Evolutionary conservation across 345 rosid genomes (phyloP).

Genomic region (Kandelia obovata): DNA sequence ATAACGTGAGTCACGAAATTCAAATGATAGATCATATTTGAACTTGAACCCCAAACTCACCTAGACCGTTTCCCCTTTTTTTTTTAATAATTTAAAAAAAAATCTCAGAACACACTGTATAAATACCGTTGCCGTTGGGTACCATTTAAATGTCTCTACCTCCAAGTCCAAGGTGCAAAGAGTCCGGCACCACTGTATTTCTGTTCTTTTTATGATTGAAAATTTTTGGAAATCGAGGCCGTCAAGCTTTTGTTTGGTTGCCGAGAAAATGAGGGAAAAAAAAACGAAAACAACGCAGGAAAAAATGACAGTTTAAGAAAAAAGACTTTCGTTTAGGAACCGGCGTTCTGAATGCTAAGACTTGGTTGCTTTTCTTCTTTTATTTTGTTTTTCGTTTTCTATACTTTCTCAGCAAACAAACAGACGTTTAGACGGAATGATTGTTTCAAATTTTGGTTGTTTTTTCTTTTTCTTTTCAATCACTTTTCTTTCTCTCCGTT

Average conservation of each 20-base stretch:
- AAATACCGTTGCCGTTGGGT: too few relatives aligned
- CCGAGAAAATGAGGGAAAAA: background rate
- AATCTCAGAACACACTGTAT: too few relatives aligned
- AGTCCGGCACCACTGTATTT: background rate
- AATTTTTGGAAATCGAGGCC: too few relatives aligned
- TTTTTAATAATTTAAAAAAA: too few relatives aligned
- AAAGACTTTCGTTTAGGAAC: background rate
- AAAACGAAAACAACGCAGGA: background rate
- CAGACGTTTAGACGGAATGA: background rate
- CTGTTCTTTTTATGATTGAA: background rate
- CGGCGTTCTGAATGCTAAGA: background rate
- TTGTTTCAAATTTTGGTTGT: too few relatives aligned
- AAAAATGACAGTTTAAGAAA: too few relatives aligned
- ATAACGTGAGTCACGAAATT: too few relatives aligned
- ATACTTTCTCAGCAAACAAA: constrained; percentile 13
- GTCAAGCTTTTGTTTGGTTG: background rate
- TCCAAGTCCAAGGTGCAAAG: background rate
- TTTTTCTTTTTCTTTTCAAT: background rate
- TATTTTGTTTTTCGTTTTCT: background rate
- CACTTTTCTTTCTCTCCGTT: background rate
- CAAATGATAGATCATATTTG: too few relatives aligned
- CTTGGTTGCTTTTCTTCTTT: background rate
- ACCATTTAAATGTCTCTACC: background rate
- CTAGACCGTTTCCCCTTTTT: too few relatives aligned
- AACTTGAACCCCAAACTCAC: too few relatives aligned